Conservation (phyloP, 768 basidiomycete species). For the Cyclocybe aegerita region DNA sequence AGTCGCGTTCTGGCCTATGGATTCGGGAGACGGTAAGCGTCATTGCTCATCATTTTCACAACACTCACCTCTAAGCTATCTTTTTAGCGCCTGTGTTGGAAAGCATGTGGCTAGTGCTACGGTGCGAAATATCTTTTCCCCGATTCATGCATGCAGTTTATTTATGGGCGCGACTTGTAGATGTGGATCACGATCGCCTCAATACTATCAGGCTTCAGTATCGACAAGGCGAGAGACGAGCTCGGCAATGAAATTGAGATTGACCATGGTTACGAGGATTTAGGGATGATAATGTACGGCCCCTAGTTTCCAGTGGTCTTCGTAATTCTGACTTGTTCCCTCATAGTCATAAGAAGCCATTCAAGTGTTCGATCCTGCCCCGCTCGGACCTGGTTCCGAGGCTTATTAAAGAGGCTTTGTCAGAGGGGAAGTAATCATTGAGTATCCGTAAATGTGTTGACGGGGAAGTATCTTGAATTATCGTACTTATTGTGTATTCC, state of each 20-base stretch:
- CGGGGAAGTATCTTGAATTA: no score
- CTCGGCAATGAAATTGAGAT: constrained; percentile 9
- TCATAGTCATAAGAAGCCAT: constrained; percentile 16
- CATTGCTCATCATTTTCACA: no score
- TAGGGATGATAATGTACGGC: no score
- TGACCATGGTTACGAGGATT: background rate
- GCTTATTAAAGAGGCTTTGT: constrained; percentile 11
- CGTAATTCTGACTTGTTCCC: background rate
- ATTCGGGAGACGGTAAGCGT: constrained; percentile 9
- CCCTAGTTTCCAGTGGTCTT: no score
- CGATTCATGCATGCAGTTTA: no score
- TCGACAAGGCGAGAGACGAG: constrained; percentile 6
- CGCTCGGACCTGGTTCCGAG: constrained; percentile 8
- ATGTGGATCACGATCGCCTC: constrained; percentile 4
- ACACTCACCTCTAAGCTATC: no score
- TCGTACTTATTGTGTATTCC: no score
- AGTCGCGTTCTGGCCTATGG: constrained; percentile 8
- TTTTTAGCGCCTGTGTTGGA: no score
- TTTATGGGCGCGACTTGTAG: background rate
- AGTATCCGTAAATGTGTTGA: background rate
- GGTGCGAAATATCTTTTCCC: no score
- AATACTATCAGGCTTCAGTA: background rate
- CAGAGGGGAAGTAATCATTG: background rate
- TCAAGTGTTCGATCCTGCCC: constrained; percentile 18
- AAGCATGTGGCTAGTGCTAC: no score